phyloP scores from a whole-genome alignment of 2,329 filamentous ascomycete genomes.

The Exutisphaerella laricina region DNA sequence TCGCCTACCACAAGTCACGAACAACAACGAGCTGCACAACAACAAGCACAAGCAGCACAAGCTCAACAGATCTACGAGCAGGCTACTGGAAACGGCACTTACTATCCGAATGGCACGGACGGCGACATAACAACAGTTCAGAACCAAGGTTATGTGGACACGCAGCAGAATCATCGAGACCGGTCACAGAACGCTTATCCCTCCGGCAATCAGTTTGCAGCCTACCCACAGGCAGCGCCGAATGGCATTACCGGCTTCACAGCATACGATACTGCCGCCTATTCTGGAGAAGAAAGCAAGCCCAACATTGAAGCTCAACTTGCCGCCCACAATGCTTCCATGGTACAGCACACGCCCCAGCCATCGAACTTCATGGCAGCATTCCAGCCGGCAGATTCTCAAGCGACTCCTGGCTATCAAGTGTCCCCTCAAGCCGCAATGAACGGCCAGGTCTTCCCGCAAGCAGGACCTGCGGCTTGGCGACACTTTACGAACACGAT shows the following conservation, averaged over 20 bases:
- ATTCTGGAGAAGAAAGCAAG: conserved; percentile 18
- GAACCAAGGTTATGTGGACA: conserved; percentile 19
- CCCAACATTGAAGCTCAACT: conserved; percentile 23
- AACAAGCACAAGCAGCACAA: neutral
- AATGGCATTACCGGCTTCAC: conserved; percentile 13
- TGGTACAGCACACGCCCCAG: conserved; percentile 10
- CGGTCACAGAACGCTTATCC: conserved; percentile 16
- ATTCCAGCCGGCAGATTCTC: conserved; percentile 16
- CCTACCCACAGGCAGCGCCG: conserved; percentile 11
- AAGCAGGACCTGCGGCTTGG: conserved; percentile 29
- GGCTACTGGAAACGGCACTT: conserved; percentile 11
- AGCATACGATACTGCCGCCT: conserved; percentile 13
- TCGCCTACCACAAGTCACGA: conserved; percentile 4
- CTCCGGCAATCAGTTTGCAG: conserved; percentile 8
- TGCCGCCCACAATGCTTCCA: conserved; percentile 12
- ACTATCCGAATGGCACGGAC: conserved; percentile 12
- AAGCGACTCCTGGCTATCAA: conserved; percentile 11
- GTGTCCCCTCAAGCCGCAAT: conserved; percentile 8
- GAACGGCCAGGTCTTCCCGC: conserved; percentile 14
- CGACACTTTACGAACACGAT: conserved; percentile 30
- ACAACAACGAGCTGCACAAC: too few species aligned
- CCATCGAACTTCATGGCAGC: conserved; percentile 18
- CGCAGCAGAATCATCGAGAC: conserved; percentile 13
- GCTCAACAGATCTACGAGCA: conserved; percentile 11
- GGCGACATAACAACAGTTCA: conserved; percentile 9